These are phyloP conservation scores for Zoysia matrella DNA, from an alignment of 202 grass and related monocot genomes.

Conservation along the genomic window DNA sequence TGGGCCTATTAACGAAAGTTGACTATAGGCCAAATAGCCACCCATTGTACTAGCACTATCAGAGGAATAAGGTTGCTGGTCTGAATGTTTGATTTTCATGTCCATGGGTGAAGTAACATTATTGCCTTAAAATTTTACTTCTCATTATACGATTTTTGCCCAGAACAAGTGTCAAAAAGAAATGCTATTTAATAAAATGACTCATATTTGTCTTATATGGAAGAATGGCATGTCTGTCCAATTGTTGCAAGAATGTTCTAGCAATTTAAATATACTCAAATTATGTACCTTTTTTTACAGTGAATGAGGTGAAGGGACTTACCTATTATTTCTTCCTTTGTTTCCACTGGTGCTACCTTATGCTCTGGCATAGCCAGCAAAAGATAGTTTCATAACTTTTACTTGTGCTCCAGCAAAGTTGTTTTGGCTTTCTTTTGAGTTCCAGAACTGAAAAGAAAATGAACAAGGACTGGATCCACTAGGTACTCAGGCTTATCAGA, in stretches of 20 bases:
- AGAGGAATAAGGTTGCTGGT: constrained; percentile 29
- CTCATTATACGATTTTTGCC: background rate
- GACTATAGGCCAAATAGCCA: background rate
- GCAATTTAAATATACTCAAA: background rate
- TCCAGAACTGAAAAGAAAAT: background rate
- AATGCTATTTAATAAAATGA: background rate
- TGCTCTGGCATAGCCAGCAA: background rate
- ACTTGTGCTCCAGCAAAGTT: background rate
- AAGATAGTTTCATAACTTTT: constrained; percentile 25
- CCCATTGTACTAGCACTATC: constrained; percentile 22
- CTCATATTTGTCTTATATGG: background rate
- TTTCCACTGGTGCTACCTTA: constrained; percentile 8
- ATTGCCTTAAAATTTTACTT: background rate
- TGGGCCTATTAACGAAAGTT: background rate
- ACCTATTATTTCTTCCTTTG: constrained; percentile 15
- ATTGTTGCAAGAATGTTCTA: background rate
- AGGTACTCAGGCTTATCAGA: constrained; percentile 5
- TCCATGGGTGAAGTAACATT: constrained; percentile 19
- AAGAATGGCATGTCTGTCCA: background rate
- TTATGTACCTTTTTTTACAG: background rate
- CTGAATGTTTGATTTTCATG: constrained; percentile 25
- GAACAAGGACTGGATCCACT: background rate
- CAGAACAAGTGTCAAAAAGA: background rate
- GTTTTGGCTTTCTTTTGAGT: background rate
- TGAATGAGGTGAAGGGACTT: background rate